These are phyloP conservation scores for Tolypocladium pustulatum DNA, from an alignment of 2,329 filamentous ascomycete genomes.

Conservation along the genomic window DNA sequence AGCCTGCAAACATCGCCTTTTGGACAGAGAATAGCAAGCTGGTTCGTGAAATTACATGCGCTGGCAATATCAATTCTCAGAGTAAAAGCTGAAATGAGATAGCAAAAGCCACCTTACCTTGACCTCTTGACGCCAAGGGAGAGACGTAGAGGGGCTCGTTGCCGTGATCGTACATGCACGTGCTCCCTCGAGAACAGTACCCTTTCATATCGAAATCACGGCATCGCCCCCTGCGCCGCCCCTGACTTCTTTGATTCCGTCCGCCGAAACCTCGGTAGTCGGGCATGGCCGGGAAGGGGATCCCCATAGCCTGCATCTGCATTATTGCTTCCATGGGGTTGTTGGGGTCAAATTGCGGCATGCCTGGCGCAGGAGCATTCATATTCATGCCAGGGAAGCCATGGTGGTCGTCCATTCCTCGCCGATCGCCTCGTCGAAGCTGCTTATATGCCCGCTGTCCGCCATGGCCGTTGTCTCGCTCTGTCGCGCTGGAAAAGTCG, in stretches of 20 bases:
- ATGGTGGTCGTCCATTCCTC: constrained; percentile 13
- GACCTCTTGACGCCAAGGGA: constrained; percentile 7
- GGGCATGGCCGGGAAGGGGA: constrained; percentile 29
- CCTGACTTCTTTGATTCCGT: constrained; percentile 11
- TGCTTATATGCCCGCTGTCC: constrained; percentile 47
- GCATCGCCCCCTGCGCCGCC: constrained; percentile 41
- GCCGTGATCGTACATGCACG: constrained; percentile 61
- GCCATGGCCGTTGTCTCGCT: constrained; percentile 12
- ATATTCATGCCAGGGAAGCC: constrained; percentile 2
- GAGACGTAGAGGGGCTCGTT: constrained; percentile 34
- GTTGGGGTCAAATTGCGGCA: constrained; percentile 45
- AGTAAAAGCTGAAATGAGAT: not conserved
- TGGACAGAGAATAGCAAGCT: not conserved
- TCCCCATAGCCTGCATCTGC: constrained; percentile 48
- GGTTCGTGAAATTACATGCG: not conserved
- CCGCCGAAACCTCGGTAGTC: constrained; percentile 15
- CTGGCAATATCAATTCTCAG: not conserved
- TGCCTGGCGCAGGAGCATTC: constrained; percentile 6
- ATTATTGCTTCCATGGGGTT: constrained; percentile 52
- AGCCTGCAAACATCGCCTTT: not conserved
- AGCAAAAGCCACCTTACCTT: constrained; percentile 12
- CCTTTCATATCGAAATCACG: constrained; percentile 64
- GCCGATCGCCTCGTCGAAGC: constrained; percentile 39
- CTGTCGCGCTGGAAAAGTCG: constrained; percentile 8
- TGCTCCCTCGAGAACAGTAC: constrained; percentile 56